A percentile compares a stretch with the other conserved stretches of the same genome.
phyloP scores from a whole-genome alignment of 352 stramenopile genomes.

The Globisporangium paddicum region DNA sequence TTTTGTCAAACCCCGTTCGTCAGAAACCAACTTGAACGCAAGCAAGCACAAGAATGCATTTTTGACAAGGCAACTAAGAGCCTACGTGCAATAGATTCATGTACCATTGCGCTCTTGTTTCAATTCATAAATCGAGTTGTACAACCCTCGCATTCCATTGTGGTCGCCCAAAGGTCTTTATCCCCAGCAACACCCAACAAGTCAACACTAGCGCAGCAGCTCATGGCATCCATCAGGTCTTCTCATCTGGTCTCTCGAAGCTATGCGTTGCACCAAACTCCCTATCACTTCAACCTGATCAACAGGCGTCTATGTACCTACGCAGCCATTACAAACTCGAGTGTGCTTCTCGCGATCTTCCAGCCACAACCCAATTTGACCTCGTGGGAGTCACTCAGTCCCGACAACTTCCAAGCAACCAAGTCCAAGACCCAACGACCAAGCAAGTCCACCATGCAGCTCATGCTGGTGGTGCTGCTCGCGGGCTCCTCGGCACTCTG shows the following conservation, averaged over 20 bases:
- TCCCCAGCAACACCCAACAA: no score
- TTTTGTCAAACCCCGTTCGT: background rate
- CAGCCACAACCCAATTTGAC: background rate
- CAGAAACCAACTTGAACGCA: background rate
- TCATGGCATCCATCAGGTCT: no score
- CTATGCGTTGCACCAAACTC: background rate
- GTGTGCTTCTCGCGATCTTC: background rate
- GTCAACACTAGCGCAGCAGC: no score
- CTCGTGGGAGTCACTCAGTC: background rate
- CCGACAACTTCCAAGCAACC: background rate
- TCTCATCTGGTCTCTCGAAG: no score
- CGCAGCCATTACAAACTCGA: background rate
- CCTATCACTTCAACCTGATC: no score
- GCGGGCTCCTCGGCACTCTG: conserved; percentile 1
- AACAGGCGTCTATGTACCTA: no score
- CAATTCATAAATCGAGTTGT: no score
- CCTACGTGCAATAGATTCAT: background rate
- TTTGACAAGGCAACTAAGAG: background rate
- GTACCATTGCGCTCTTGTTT: no score
- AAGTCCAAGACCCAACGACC: no score
- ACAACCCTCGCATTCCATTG: no score
- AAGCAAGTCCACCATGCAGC: background rate
- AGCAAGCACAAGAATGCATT: background rate
- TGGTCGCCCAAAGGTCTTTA: no score
- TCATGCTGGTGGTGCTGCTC: background rate